Evolutionary conservation across 2,329 filamentous ascomycete species (phyloP).

Genomic region (Diatrype stigma): DNA sequence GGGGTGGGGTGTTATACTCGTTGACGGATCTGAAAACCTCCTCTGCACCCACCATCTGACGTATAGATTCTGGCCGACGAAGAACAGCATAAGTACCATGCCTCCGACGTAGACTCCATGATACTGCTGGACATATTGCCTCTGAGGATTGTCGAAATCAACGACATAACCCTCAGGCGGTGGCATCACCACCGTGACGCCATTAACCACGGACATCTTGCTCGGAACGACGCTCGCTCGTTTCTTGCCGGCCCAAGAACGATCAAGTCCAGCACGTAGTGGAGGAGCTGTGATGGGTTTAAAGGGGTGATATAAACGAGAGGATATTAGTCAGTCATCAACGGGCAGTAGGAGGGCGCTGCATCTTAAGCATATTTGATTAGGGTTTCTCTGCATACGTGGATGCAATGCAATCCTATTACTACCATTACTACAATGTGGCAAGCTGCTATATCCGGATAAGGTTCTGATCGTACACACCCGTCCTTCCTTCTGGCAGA

Average conservation of each 20-base stretch:
- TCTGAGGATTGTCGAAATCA: constrained; percentile 1
- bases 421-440: too few relatives aligned
- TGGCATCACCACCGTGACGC: constrained; percentile 1
- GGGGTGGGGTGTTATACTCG: background rate
- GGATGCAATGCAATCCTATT: too few relatives aligned
- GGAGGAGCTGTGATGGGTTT: background rate
- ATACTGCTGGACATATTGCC: background rate
- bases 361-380: too few relatives aligned
- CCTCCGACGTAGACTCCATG: background rate
- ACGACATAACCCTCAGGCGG: background rate
- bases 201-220: background rate
- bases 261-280: background rate
- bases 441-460: too few relatives aligned
- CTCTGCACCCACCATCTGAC: background rate
- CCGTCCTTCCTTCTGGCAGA: too few relatives aligned
- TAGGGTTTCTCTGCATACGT: too few relatives aligned
- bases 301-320: too few relatives aligned
- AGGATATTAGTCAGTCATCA: too few relatives aligned
- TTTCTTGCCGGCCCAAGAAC: background rate
- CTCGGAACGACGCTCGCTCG: constrained; percentile 2
- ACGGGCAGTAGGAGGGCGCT: too few relatives aligned
- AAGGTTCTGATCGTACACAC: too few relatives aligned
- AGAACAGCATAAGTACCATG: background rate
- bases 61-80: constrained; percentile 1
- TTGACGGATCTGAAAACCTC: background rate